These are phyloP conservation scores for Penicillium simplicissimum DNA, from an alignment of 495 filamentous ascomycete genomes.

Conservation along the genomic window DNA sequence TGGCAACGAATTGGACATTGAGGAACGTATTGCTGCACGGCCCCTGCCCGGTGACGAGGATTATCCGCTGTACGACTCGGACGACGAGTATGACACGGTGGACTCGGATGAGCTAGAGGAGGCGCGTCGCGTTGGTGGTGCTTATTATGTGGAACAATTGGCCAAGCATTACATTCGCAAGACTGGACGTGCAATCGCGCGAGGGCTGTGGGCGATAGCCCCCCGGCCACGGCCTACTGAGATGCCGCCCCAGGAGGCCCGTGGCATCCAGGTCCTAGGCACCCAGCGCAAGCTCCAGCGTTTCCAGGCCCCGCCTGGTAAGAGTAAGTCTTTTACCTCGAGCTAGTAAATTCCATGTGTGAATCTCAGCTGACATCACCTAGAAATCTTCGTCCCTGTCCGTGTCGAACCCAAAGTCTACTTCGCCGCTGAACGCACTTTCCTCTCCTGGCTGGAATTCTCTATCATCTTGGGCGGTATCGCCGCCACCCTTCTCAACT, in stretches of 20 bases:
- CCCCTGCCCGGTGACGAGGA: constrained; percentile 61
- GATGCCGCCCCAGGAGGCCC: constrained; percentile 53
- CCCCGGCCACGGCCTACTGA: constrained; percentile 62
- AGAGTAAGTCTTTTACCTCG: constrained; percentile 52
- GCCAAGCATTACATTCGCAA: constrained; percentile 46
- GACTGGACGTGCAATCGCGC: constrained; percentile 41
- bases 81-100: constrained; percentile 64
- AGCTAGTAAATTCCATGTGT: not conserved
- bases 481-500: constrained; percentile 89
- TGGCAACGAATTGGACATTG: constrained; percentile 65
- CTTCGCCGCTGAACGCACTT: constrained; percentile 94
- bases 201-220: constrained; percentile 50
- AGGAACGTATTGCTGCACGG: constrained; percentile 69
- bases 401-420: constrained; percentile 97
- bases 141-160: constrained; percentile 63
- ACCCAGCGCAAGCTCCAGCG: constrained; percentile 57
- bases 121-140: constrained; percentile 69
- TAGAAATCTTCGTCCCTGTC: constrained; percentile 90
- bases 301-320: constrained; percentile 88
- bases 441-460: constrained; percentile 97
- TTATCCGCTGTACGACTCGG: constrained; percentile 90
- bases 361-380: constrained; percentile 1
- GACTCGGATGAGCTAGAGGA: constrained; percentile 70
- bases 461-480: constrained; percentile 91
- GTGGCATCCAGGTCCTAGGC: constrained; percentile 51